These are phyloP conservation scores for Colletotrichum liriopes DNA, from an alignment of 2,329 filamentous ascomycete genomes.

Conservation along the genomic window DNA sequence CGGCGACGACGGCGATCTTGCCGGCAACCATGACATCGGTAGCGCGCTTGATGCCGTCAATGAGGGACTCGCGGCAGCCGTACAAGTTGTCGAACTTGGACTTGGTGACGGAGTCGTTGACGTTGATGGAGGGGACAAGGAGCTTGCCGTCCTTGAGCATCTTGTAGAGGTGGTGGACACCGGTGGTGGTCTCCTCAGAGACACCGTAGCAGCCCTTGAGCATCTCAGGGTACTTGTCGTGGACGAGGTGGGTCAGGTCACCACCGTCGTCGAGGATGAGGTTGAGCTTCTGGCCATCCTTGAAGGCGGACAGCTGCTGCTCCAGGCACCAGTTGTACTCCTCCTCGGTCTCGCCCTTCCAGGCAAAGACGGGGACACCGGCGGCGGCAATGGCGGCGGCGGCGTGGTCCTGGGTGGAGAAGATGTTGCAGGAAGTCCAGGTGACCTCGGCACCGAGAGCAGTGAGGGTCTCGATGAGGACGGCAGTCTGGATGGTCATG, in stretches of 20 bases:
- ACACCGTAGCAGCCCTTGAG: constrained; percentile 98
- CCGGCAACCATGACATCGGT: constrained; percentile 99
- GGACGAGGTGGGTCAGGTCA: constrained; percentile 95
- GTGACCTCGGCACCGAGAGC: constrained; percentile 97
- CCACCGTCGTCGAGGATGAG: constrained; percentile 99
- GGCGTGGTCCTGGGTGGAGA: constrained; percentile 98
- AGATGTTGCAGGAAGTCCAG: constrained; percentile 99
- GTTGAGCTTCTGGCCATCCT: constrained; percentile 96
- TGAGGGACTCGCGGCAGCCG: constrained; percentile 98
- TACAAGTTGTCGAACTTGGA: constrained; percentile 99
- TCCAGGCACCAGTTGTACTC: constrained; percentile 99
- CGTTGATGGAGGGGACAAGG: constrained; percentile 96
- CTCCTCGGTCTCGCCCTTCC: constrained; percentile 96
- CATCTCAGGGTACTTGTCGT: constrained; percentile 98
- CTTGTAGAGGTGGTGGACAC: constrained; percentile 99
- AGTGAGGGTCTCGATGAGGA: constrained; percentile 98
- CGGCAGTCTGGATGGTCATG: constrained; percentile 99
- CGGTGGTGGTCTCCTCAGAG: constrained; percentile 99
- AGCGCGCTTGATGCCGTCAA: constrained; percentile 99
- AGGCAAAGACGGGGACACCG: constrained; percentile 88
- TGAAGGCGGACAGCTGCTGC: constrained; percentile 98
- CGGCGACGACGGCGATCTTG: constrained; percentile 97
- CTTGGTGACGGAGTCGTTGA: constrained; percentile 99
- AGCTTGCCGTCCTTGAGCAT: constrained; percentile 95
- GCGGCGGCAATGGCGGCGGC: constrained; percentile 96